A percentile compares a stretch with the other conserved stretches of the same genome.
Evolutionary conservation across 768 basidiomycete genomes (phyloP).

Genomic region (Termitomyces heimii): DNA sequence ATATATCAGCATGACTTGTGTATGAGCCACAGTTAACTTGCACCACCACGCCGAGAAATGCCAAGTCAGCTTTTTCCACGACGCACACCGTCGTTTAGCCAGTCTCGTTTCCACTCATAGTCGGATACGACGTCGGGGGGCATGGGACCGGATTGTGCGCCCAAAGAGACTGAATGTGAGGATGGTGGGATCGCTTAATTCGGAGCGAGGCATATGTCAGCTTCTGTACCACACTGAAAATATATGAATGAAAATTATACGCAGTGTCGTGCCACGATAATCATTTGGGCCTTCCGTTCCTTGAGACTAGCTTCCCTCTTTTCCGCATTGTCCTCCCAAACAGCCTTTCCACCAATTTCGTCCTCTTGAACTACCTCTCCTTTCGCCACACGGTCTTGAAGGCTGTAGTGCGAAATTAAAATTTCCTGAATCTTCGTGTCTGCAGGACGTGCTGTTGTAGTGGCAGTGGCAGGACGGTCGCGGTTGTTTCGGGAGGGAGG

Average conservation of each 20-base stretch:
- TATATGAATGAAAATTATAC: constrained; percentile 27
- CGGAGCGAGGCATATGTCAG: neutral
- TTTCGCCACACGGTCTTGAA: constrained; percentile 43
- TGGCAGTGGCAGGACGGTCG: constrained; percentile 15
- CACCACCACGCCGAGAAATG: neutral
- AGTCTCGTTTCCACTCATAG: constrained; percentile 2
- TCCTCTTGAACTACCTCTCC: constrained; percentile 29
- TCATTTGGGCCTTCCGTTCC: constrained; percentile 83
- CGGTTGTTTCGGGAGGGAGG: constrained; percentile 47
- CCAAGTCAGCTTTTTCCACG: constrained; percentile 37
- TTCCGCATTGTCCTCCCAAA: constrained; percentile 75
- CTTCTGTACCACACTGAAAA: neutral
- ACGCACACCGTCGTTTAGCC: constrained; percentile 39
- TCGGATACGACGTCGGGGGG: neutral
- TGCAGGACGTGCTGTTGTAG: constrained; percentile 15
- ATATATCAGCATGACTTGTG: too few species aligned
- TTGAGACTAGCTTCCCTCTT: constrained; percentile 72
- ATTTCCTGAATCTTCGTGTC: constrained; percentile 33
- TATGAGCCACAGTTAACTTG: too few species aligned
- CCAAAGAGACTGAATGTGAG: constrained; percentile 43
- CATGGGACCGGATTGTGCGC: constrained; percentile 41
- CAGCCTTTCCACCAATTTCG: constrained; percentile 55
- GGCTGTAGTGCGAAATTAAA: constrained; percentile 65
- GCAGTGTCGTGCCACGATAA: constrained; percentile 79
- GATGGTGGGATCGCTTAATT: too few species aligned